These are phyloP conservation scores for Venturia asperata DNA, from an alignment of 2,329 filamentous ascomycete species.

Conservation along the genomic window DNA sequence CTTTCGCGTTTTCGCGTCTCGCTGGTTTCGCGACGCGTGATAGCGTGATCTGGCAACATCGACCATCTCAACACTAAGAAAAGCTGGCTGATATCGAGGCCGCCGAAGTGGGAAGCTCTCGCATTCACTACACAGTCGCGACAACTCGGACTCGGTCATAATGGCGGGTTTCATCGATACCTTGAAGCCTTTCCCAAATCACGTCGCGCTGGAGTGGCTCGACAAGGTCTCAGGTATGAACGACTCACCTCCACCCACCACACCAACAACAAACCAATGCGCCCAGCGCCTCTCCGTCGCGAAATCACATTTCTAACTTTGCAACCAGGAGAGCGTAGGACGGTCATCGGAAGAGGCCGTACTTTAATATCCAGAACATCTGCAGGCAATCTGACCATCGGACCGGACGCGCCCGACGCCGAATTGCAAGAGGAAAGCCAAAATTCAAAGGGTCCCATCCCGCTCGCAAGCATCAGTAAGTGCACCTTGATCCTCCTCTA, in stretches of 20 bases:
- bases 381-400: not conserved
- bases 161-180: not conserved
- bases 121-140: not conserved
- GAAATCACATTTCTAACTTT: not conserved
- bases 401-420: not conserved
- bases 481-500: not conserved
- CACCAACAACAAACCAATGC: not conserved
- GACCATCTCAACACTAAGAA: not conserved
- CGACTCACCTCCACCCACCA: not conserved
- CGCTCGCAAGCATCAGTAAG: not conserved
- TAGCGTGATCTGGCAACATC: not conserved
- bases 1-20: not conserved
- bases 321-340: not conserved
- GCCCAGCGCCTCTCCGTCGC: not conserved
- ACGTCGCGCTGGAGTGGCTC: not conserved
- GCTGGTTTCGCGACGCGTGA: not conserved
- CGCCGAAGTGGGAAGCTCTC: not conserved
- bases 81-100: not conserved
- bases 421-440: not conserved
- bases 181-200: not conserved
- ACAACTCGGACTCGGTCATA: not conserved
- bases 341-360: not conserved
- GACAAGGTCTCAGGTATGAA: constrained; percentile 2
- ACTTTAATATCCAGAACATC: not conserved
- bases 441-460: not conserved